A percentile compares a stretch with the other conserved stretches of the same genome.
phyloP scores from a whole-genome alignment of 176 grass and related monocot genomes.

The Poa annua region DNA sequence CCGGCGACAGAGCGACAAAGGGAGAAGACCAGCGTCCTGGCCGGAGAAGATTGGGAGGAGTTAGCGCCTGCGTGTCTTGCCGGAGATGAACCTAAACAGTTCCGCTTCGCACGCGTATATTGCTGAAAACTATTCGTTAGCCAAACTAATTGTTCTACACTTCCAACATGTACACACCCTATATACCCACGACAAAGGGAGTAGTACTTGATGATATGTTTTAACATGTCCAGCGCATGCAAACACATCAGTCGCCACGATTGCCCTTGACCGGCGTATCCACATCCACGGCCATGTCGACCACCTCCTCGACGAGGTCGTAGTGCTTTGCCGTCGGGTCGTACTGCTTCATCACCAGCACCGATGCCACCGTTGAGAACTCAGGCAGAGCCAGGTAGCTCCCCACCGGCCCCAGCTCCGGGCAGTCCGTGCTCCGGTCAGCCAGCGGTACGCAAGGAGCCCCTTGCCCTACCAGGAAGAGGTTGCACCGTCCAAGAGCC shows the following conservation, averaged over 20 bases:
- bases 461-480: constrained; percentile 55
- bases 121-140: too few relatives aligned
- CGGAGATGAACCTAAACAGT: too few relatives aligned
- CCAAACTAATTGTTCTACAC: neutral
- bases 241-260: neutral
- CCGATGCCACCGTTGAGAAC: constrained; percentile 53
- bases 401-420: constrained; percentile 63
- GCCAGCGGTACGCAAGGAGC: constrained; percentile 26
- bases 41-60: too few relatives aligned
- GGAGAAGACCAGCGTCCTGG: too few relatives aligned
- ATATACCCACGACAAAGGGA: too few relatives aligned
- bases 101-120: too few relatives aligned
- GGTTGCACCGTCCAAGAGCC: constrained; percentile 37
- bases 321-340: constrained; percentile 46
- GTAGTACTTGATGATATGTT: neutral
- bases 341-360: constrained; percentile 65
- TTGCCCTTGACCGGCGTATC: constrained; percentile 39
- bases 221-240: neutral
- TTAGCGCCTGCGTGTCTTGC: too few relatives aligned
- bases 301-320: constrained; percentile 49
- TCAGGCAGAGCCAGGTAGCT: constrained; percentile 55
- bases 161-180: neutral
- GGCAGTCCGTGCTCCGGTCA: constrained; percentile 51
- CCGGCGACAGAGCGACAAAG: too few relatives aligned
- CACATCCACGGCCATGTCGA: constrained; percentile 30